Conservation (phyloP, 495 filamentous ascomycete species). For the Trichoderma asperelloides region DNA sequence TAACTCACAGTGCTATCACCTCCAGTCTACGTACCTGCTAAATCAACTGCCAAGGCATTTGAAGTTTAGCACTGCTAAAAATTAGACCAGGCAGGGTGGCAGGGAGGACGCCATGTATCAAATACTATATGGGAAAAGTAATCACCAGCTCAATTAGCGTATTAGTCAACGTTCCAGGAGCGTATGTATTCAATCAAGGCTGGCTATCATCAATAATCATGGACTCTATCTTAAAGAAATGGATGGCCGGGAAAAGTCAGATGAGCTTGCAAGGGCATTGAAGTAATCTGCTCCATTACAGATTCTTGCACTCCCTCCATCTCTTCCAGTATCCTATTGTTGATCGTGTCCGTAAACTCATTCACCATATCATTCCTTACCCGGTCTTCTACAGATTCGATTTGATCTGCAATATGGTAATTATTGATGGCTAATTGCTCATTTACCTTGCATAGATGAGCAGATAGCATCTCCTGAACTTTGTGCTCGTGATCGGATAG, state of each 20-base stretch:
- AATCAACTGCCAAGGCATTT: no score
- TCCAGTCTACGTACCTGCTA: no score
- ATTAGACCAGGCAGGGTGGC: no score
- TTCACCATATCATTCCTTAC: not conserved
- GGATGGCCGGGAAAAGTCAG: not conserved
- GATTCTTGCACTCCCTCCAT: not conserved
- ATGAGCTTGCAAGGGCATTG: not conserved
- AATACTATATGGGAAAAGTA: no score
- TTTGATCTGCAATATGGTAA: not conserved
- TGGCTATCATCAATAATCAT: no score
- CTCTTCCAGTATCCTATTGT: not conserved
- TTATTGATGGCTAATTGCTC: not conserved
- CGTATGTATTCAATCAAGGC: no score
- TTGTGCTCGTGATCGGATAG: not conserved
- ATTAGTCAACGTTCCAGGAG: no score
- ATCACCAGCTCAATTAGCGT: no score
- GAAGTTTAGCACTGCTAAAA: no score
- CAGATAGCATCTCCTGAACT: not conserved
- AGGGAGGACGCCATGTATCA: no score
- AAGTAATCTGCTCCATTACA: not conserved
- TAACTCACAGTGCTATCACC: no score
- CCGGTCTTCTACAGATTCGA: not conserved
- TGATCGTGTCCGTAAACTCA: not conserved
- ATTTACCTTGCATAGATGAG: not conserved
- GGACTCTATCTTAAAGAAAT: not conserved